Evolutionary conservation across 352 stramenopile genomes (phyloP).

Genomic region (Globisporangium solare): DNA sequence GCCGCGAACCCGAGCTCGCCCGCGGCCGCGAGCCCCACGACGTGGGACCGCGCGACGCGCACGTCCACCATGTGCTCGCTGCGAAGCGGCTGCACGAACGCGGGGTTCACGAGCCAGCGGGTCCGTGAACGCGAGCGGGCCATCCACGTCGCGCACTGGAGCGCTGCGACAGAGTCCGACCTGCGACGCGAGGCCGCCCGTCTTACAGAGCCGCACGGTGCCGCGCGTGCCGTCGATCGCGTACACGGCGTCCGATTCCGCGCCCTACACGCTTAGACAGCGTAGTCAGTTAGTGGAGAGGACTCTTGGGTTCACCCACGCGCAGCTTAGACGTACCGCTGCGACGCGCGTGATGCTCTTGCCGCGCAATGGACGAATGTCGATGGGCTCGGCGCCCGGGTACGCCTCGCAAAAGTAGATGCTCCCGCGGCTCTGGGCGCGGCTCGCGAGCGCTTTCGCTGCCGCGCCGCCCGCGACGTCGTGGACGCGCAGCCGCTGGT

Average conservation of each 20-base stretch:
- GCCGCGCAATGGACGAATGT: constrained; percentile 57
- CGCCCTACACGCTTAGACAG: constrained; percentile 23
- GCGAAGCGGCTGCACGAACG: constrained; percentile 60
- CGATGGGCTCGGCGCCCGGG: constrained; percentile 29
- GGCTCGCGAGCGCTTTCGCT: constrained; percentile 45
- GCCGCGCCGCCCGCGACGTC: constrained; percentile 59
- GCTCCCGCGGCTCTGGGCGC: constrained; percentile 55
- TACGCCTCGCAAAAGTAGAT: constrained; percentile 68
- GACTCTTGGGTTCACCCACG: neutral
- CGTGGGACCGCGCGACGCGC: constrained; percentile 45
- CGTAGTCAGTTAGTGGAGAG: too few species aligned
- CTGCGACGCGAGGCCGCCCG: constrained; percentile 56
- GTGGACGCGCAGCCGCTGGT: constrained; percentile 53
- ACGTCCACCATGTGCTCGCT: constrained; percentile 54
- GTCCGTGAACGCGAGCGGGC: constrained; percentile 25
- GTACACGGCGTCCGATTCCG: constrained; percentile 70
- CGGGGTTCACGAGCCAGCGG: constrained; percentile 67
- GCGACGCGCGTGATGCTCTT: constrained; percentile 56
- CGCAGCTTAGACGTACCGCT: constrained; percentile 36
- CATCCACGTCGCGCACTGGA: constrained; percentile 20
- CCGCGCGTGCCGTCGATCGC: constrained; percentile 50
- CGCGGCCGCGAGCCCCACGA: constrained; percentile 68
- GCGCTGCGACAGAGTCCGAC: constrained; percentile 52
- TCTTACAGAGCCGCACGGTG: constrained; percentile 69
- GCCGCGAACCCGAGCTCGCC: constrained; percentile 64